Evolutionary conservation across 306 rosid genomes (phyloP), one percentile per base, ranked within the genome.

Genomic region (Dalbergia cultrata): DNA sequence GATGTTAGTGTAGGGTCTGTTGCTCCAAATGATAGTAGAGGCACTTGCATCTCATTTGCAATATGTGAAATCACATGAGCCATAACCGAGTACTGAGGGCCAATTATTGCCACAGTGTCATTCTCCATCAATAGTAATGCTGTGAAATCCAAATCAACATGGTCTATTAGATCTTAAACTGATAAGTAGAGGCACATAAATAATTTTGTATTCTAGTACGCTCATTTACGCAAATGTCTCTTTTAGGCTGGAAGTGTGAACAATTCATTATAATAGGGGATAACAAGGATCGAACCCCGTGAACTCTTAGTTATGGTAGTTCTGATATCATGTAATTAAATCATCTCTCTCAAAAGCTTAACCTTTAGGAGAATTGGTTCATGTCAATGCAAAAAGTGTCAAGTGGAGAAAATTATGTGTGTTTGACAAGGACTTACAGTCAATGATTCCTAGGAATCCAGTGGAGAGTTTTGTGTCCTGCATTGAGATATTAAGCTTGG

Each of bases 1-100:
- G 97, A 81, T 16, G 94, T 81, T 54, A 93, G 53, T 47, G 98
- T 89, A 21, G 97, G 93, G 72, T 93, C 97, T 13, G 97, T 74
- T 4, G 94, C 97, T 21, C 89, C 81, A 84, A 86, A 89, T n/a
- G 90, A 89, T 14, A 89, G 50, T 1, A 89, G 68, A 67, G 92
- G 92, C 2, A 89, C 89, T 64, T 77, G 82, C 57, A 89, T 84
- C 76, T 89, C 92, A 74, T 89, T 82, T 19, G 86, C 92, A 14
- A 86, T 77, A 11, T 89, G 92, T 17, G 89, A 82, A 66, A 89
- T 77, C 13, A 84, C 82, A 74, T 86, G 92, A 49, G 88, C 88
- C 47, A 83, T 84, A 1, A 85, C 88, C 9, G 90, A 89, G 65
- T 63, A 84, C 35, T 89, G 87, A 12, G 92, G 92, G 67, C 92